These are phyloP conservation scores for Prunus padus DNA, from an alignment of 306 rosid genomes.

Conservation along the genomic window DNA sequence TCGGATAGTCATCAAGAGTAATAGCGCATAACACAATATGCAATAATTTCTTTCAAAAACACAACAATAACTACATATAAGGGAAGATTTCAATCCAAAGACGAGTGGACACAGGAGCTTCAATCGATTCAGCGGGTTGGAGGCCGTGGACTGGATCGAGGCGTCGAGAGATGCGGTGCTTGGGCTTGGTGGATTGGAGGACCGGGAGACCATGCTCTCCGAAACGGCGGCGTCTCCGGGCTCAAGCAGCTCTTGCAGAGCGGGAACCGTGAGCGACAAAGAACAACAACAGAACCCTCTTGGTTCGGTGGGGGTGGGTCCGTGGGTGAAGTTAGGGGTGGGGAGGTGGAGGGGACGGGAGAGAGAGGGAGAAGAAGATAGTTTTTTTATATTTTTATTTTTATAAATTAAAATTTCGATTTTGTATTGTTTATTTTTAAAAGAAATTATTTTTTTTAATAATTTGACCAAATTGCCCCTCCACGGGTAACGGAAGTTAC, in stretches of 20 bases:
- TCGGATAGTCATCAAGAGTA: background rate
- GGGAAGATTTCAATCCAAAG: background rate
- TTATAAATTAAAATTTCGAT: too few species aligned
- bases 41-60: background rate
- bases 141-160: constrained; percentile 18
- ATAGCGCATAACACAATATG: background rate
- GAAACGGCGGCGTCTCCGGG: constrained; percentile 34
- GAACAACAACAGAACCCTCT: background rate
- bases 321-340: too few species aligned
- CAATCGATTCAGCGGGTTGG: constrained; percentile 21
- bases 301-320: background rate
- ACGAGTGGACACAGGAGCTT: constrained; percentile 37
- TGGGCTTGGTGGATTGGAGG: constrained; percentile 31
- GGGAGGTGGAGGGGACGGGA: too few species aligned
- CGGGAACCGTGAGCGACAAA: background rate
- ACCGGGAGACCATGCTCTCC: constrained; percentile 41
- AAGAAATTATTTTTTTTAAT: too few species aligned
- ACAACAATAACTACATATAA: background rate
- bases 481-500: too few species aligned
- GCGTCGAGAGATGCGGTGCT: constrained; percentile 29
- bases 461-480: too few species aligned
- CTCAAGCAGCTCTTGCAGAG: constrained; percentile 30
- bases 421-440: too few species aligned
- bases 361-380: too few species aligned
- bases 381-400: too few species aligned